Base-by-base conservation (phyloP, 2,329 filamentous ascomycete genomes). In the Plectosphaerella sp. region DNA sequence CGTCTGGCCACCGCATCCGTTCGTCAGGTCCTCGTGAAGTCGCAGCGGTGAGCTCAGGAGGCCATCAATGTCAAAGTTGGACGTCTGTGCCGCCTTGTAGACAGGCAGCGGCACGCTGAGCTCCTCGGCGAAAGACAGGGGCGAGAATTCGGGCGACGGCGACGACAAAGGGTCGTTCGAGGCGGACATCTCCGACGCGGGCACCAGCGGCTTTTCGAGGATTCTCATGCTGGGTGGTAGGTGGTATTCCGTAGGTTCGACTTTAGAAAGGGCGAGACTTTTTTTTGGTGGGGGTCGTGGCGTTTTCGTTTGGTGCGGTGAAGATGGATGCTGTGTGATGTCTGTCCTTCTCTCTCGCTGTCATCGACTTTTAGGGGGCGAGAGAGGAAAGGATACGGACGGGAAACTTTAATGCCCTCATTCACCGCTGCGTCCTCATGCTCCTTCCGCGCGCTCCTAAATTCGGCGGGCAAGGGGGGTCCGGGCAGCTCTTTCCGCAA, bases 1-100 rank as follows among this genome's bases (percentile, higher is more conserved):
- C 11, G 95, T 79, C 70, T 95, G 89, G 3, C 94, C 94, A 47
- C 94, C 94, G 68, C 94, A 97, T 55, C 94, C 94, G 57, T 89
- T 83, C 52, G 82, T 83, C 47, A 96, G 79, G 69, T 97, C 92
- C 68, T 97, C 91, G 62, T 89, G 88, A 15, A 97, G 81, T 54
- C 81, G 77, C 55, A 97, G 78, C 11, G 88, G 85, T 47, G 80
- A 73, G 18, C 76, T 70, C 35, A 97, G 77, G 49, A 94, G 79
- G 39, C 89, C 87, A 57, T 88, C 86, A 64, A 97, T 94, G 61
- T 80, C 74, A 49, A 83, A 69, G 24, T 68, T 68, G 15, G 73
- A 75, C 47, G 76, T 78, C 47, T 75, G 75, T 16, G 80, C 77
- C 1, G 71, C 62, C 66, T 84, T 86, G 70, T 82, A 79, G 36